phyloP scores from a whole-genome alignment of 2,329 filamentous ascomycete genomes.

The Geosmithia flava region DNA sequence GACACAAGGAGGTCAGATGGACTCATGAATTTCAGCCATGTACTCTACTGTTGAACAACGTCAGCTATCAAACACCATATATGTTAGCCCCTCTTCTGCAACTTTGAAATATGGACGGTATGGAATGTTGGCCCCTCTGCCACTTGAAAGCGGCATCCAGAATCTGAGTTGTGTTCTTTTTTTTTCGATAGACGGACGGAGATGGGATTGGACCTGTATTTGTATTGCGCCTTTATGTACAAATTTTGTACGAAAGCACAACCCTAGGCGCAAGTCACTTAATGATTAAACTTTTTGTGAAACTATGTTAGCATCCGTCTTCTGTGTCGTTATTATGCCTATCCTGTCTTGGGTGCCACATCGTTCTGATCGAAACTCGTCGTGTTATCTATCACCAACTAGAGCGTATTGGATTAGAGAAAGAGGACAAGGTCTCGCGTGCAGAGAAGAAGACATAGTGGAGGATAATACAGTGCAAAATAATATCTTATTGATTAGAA shows the following conservation, averaged over 20 bases:
- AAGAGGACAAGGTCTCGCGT: too few species aligned
- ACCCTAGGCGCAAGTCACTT: constrained; percentile 1
- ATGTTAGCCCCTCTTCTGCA: background rate
- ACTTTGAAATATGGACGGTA: background rate
- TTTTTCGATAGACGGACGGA: constrained; percentile 21
- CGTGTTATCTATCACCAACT: too few species aligned
- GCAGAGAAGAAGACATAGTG: too few species aligned
- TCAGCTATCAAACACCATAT: background rate
- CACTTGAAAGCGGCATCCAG: background rate
- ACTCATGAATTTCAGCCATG: background rate
- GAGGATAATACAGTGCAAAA: too few species aligned
- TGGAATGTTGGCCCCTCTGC: background rate
- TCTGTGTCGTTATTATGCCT: background rate
- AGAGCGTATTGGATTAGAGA: too few species aligned
- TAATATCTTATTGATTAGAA: too few species aligned
- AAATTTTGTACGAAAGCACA: constrained; percentile 12
- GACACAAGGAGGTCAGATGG: background rate
- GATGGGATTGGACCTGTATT: constrained; percentile 25
- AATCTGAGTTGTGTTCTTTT: constrained; percentile 5
- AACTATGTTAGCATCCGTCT: background rate
- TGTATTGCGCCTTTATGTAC: constrained; percentile 27
- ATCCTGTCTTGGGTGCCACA: too few species aligned
- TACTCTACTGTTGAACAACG: background rate
- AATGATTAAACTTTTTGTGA: background rate
- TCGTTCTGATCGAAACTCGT: too few species aligned